Evolutionary conservation across 345 rosid genomes (phyloP).

Genomic region (Gossypium arboreum): DNA sequence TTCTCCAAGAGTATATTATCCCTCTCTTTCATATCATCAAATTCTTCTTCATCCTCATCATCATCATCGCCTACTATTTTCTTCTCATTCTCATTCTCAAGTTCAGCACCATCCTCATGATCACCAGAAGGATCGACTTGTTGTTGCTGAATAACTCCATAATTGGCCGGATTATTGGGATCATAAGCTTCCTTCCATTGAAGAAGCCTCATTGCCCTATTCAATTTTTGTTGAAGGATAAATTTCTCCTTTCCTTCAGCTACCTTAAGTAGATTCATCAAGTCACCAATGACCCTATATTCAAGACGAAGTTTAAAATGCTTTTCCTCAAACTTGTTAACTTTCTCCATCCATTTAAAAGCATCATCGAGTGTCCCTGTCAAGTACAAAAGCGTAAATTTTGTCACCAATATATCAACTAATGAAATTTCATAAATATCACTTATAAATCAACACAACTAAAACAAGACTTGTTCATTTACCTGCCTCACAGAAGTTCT

Average conservation of each 20-base stretch:
- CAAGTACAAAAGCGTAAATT: not conserved
- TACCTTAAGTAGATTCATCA: constrained; percentile 71
- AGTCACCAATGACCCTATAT: constrained; percentile 84
- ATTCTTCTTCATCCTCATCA: constrained; percentile 56
- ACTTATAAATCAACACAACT: not conserved
- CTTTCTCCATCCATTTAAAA: constrained; percentile 66
- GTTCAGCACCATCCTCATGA: constrained; percentile 27
- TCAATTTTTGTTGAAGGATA: constrained; percentile 76
- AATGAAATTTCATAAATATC: not conserved
- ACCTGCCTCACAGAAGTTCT: constrained; percentile 54
- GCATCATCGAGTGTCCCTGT: constrained; percentile 77
- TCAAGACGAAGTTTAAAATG: constrained; percentile 73
- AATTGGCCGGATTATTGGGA: constrained; percentile 79
- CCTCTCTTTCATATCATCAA: constrained; percentile 91
- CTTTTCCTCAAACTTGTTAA: constrained; percentile 78
- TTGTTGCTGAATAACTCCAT: constrained; percentile 54
- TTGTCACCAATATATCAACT: not conserved
- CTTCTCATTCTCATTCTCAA: constrained; percentile 39
- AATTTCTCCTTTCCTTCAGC: constrained; percentile 91
- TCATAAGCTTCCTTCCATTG: constrained; percentile 89
- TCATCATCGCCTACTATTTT: constrained; percentile 25
- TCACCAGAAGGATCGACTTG: constrained; percentile 38
- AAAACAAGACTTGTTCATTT: not conserved
- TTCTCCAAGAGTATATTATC: constrained; percentile 70
- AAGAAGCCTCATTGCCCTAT: constrained; percentile 81